Conservation (phyloP, 2,329 filamentous ascomycete genomes). For the Byssothecium circinans region DNA sequence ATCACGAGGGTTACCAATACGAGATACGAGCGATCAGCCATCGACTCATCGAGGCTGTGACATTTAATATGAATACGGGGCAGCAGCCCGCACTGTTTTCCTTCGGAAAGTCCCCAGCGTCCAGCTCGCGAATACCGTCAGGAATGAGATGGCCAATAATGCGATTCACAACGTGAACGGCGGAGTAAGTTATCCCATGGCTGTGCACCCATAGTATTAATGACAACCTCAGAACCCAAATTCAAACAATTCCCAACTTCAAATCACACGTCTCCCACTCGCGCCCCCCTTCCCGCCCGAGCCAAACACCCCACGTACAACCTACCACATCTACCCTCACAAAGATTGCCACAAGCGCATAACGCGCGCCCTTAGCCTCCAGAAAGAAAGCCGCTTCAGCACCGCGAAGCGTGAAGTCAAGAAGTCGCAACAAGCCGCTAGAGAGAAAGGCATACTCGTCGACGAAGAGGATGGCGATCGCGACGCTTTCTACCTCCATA, state of each 20-base stretch:
- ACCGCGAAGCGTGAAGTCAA: constrained; percentile 12
- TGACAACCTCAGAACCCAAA: not conserved
- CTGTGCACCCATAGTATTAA: too few relatives aligned
- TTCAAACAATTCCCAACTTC: not conserved
- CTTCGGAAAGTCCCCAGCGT: too few relatives aligned
- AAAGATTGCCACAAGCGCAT: constrained; percentile 18
- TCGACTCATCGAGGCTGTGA: too few relatives aligned
- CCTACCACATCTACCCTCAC: constrained; percentile 28
- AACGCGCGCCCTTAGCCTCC: constrained; percentile 11
- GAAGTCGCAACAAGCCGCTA: constrained; percentile 10
- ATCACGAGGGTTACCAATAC: too few relatives aligned
- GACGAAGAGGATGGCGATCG: constrained; percentile 1
- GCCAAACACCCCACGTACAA: constrained; percentile 1
- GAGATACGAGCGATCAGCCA: too few relatives aligned
- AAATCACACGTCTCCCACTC: not conserved
- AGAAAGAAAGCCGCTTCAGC: constrained; percentile 22
- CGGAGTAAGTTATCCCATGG: too few relatives aligned
- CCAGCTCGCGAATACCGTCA: too few relatives aligned
- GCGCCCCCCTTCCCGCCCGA: not conserved
- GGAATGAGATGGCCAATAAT: too few relatives aligned
- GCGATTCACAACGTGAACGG: too few relatives aligned
- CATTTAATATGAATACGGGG: too few relatives aligned
- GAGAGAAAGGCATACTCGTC: constrained; percentile 7
- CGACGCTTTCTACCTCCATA: constrained; percentile 33
- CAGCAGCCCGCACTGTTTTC: too few relatives aligned